Conservation (phyloP, 768 basidiomycete genomes). For the Russula foetens region DNA sequence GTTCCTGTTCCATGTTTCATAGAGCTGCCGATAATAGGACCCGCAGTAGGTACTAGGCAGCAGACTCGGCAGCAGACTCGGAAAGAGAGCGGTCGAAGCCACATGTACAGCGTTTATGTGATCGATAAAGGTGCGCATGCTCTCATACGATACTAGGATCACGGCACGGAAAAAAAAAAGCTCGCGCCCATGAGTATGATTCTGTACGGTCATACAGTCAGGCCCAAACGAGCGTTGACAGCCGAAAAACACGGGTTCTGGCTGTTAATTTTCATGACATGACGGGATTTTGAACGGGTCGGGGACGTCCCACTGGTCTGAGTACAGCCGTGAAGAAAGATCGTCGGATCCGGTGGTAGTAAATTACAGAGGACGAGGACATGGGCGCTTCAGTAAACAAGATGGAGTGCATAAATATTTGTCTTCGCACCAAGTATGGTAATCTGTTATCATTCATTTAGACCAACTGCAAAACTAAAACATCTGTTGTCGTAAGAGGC, state of each 20-base stretch:
- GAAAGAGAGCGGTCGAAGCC: too few relatives aligned
- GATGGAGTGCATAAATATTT: too few relatives aligned
- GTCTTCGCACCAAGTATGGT: not conserved
- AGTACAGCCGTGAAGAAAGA: not conserved
- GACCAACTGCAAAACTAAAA: not conserved
- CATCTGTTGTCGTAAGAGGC: not conserved
- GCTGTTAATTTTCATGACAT: not conserved
- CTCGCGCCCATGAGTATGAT: not conserved
- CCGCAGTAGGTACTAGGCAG: too few relatives aligned
- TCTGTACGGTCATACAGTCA: not conserved
- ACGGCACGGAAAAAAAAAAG: not conserved
- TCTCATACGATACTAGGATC: not conserved
- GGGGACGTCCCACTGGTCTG: not conserved
- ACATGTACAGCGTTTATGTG: too few relatives aligned
- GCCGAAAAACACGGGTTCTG: not conserved
- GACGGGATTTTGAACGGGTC: not conserved
- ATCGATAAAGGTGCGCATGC: too few relatives aligned
- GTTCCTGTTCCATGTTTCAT: too few relatives aligned
- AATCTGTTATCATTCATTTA: slow-evolving; percentile 4
- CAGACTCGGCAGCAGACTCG: too few relatives aligned
- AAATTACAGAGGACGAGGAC: too few relatives aligned
- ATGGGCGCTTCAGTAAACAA: too few relatives aligned
- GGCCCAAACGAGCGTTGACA: too few relatives aligned
- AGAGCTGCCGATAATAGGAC: too few relatives aligned
- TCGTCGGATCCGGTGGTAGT: not conserved